Conservation (phyloP, 108 stramenopile species). For the Nitzschia palea region DNA sequence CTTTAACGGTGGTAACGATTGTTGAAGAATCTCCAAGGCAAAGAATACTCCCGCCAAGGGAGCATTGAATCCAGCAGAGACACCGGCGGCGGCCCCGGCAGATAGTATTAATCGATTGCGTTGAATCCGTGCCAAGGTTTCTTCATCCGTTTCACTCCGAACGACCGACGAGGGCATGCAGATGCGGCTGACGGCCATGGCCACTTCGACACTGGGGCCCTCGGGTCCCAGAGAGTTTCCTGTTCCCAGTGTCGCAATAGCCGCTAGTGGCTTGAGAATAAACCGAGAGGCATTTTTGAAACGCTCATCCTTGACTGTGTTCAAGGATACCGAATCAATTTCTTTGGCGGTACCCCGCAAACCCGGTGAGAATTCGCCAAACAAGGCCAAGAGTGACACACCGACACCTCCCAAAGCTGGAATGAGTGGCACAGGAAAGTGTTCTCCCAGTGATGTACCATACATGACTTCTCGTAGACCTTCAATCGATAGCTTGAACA, state of each 20-base stretch:
- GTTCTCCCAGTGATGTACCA: constrained; percentile 3
- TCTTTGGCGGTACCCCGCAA: constrained; percentile 63
- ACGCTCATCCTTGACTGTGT: background rate
- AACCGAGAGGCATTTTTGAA: constrained; percentile 47
- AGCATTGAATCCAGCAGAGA: constrained; percentile 93
- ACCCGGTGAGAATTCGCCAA: constrained; percentile 68
- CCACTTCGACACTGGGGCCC: constrained; percentile 87
- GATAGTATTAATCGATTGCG: constrained; percentile 71
- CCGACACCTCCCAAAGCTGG: constrained; percentile 68
- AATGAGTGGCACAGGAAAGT: constrained; percentile 29
- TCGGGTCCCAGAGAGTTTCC: constrained; percentile 90
- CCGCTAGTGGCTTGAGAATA: constrained; percentile 71
- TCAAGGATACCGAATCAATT: constrained; percentile 55
- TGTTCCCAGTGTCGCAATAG: constrained; percentile 85
- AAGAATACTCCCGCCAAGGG: constrained; percentile 94
- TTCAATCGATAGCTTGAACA: constrained; percentile 76
- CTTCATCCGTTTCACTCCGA: constrained; percentile 5
- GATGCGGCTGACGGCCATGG: constrained; percentile 63
- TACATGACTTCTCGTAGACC: constrained; percentile 37
- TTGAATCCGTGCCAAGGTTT: constrained; percentile 10
- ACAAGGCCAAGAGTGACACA: constrained; percentile 43
- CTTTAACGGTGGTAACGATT: constrained; percentile 44
- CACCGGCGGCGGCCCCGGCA: constrained; percentile 91
- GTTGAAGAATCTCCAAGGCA: constrained; percentile 85
- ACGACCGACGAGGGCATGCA: constrained; percentile 32